phyloP scores from a whole-genome alignment of 2,329 filamentous ascomycete species.

The Colletotrichum godetiae region DNA sequence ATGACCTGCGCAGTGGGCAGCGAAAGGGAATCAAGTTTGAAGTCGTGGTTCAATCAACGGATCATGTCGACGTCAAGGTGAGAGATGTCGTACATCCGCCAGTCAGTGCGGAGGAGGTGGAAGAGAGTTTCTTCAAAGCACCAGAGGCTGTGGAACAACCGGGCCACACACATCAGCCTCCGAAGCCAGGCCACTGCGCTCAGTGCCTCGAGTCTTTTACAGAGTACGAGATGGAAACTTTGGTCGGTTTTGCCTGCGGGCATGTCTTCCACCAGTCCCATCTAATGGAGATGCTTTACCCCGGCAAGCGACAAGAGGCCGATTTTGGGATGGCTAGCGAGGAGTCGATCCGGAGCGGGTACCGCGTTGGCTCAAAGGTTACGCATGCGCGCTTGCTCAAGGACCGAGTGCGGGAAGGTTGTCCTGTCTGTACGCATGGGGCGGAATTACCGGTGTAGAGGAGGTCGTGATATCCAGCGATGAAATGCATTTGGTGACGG shows the following conservation, averaged over 20 bases:
- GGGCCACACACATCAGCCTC: constrained; percentile 45
- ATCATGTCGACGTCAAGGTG: constrained; percentile 56
- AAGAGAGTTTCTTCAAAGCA: constrained; percentile 30
- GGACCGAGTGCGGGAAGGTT: constrained; percentile 75
- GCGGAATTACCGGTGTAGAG: constrained; percentile 8
- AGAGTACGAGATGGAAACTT: constrained; percentile 74
- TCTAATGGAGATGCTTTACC: constrained; percentile 66
- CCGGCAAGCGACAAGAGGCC: constrained; percentile 58
- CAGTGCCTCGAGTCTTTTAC: constrained; percentile 67
- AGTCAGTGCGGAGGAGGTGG: constrained; percentile 30
- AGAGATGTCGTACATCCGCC: constrained; percentile 48
- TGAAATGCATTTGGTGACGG: not conserved
- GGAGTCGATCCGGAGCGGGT: constrained; percentile 56
- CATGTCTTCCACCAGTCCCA: constrained; percentile 85
- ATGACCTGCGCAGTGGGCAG: constrained; percentile 81
- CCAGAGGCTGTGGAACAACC: constrained; percentile 42
- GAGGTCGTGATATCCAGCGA: constrained; percentile 5
- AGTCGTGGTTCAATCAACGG: constrained; percentile 61
- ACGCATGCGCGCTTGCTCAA: constrained; percentile 84
- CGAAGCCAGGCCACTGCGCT: constrained; percentile 68
- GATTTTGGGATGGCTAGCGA: constrained; percentile 57
- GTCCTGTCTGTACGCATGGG: constrained; percentile 63
- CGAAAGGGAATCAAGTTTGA: constrained; percentile 91
- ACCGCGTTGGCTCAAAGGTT: constrained; percentile 86
- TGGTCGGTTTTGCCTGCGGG: constrained; percentile 84